These are phyloP conservation scores for Coniferiporia sulphurascens DNA, from an alignment of 1,284 basidiomycete genomes.

Conservation along the genomic window DNA sequence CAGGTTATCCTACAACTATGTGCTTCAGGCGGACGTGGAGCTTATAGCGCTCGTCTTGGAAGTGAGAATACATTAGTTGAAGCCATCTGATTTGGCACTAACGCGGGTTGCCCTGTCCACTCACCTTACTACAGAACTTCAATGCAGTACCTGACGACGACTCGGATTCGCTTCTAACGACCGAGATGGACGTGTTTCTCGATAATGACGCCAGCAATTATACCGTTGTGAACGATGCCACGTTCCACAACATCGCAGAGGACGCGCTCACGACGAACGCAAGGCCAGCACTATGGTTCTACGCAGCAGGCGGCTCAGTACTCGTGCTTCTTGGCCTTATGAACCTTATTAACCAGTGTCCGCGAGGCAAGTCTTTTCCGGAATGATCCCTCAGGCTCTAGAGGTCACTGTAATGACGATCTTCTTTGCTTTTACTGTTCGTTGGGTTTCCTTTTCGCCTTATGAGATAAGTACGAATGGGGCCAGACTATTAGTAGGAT, in stretches of 20 bases:
- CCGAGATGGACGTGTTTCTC: constrained; percentile 8
- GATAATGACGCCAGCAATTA: constrained; percentile 6
- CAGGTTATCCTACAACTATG: not conserved
- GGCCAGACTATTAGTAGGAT: constrained; percentile 16
- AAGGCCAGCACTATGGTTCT: constrained; percentile 18
- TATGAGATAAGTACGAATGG: constrained; percentile 15
- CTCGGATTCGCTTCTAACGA: constrained; percentile 11
- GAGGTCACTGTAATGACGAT: not conserved
- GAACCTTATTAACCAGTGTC: constrained; percentile 9
- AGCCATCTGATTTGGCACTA: not conserved
- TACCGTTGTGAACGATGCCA: constrained; percentile 4
- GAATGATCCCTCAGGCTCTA: not conserved
- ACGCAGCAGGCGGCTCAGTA: constrained; percentile 10
- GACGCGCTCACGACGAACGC: constrained; percentile 11
- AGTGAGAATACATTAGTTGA: not conserved
- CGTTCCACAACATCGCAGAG: constrained; percentile 8
- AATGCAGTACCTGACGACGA: constrained; percentile 12
- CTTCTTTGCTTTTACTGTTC: not conserved
- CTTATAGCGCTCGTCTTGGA: constrained; percentile 9
- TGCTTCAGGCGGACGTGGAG: constrained; percentile 5
- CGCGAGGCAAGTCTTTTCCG: not conserved
- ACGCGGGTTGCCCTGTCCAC: too few relatives aligned
- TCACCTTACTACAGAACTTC: constrained; percentile 8
- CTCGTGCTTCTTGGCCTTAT: constrained; percentile 4
- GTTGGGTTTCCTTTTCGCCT: not conserved